Conservation (phyloP, 495 filamentous ascomycete genomes). For the Aspergillus nanangensis region DNA sequence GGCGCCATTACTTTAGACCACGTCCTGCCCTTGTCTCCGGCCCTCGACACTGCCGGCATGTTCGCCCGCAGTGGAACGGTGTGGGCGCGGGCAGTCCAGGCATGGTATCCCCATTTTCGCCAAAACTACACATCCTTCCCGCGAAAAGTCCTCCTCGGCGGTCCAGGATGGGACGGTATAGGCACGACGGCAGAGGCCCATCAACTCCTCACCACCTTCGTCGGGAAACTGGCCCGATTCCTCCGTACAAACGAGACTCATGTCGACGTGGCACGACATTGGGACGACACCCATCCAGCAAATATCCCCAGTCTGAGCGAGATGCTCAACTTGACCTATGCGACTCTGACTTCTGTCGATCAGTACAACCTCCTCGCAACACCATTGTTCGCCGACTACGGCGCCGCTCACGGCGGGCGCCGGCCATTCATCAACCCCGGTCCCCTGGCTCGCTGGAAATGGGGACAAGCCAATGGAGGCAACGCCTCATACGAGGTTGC, state of each 20-base stretch:
- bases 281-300: conserved; percentile 34
- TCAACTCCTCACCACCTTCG: conserved; percentile 30
- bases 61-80: conserved; percentile 41
- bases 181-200: conserved; percentile 20
- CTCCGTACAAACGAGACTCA: conserved; percentile 26
- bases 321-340: conserved; percentile 30
- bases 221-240: conserved; percentile 36
- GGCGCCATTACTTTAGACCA: conserved; percentile 18
- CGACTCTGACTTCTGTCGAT: conserved; percentile 45
- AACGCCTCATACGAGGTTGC: conserved; percentile 31
- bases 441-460: conserved; percentile 53
- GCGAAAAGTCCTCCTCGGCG: conserved; percentile 12
- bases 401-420: conserved; percentile 38
- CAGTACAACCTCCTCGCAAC: conserved; percentile 43
- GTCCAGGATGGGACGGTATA: conserved; percentile 1
- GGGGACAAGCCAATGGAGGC: conserved; percentile 39
- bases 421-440: conserved; percentile 51
- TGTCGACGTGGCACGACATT: conserved; percentile 32
- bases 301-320: conserved; percentile 31
- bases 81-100: conserved; percentile 43
- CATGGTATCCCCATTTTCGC: conserved; percentile 40
- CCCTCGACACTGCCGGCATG: conserved; percentile 46
- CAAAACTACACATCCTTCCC: conserved; percentile 19
- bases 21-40: conserved; percentile 40
- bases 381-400: conserved; percentile 52